Evolutionary conservation across 371 early-diverging fungal species (phyloP).

Genomic region (Syncephalis plumigaleata): DNA sequence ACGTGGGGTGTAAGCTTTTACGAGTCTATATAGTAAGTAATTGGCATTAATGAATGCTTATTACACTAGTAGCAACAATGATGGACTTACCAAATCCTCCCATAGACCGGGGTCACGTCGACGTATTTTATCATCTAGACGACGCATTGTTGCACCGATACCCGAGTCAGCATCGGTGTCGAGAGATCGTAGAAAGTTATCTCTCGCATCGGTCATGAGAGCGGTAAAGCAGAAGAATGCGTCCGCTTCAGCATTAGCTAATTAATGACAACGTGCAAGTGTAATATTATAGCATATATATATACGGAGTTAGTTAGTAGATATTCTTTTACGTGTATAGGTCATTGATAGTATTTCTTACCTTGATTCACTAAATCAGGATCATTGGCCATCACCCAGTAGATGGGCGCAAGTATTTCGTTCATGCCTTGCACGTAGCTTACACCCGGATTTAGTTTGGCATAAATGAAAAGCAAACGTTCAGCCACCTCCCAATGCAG

Average conservation of each 20-base stretch:
- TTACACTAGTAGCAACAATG: no score
- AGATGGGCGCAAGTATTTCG: conserved; percentile 67
- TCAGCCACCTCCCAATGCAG: conserved; percentile 74
- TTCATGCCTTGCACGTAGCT: conserved; percentile 89
- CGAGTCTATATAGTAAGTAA: conserved; percentile 14
- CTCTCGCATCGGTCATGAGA: conserved; percentile 52
- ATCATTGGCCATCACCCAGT: conserved; percentile 62
- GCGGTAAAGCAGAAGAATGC: conserved; percentile 63
- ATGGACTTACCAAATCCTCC: conserved; percentile 28
- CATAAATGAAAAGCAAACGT: conserved; percentile 65
- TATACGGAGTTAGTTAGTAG: not conserved
- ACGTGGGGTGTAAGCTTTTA: conserved; percentile 54
- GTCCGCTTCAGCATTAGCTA: conserved; percentile 73
- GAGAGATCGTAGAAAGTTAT: conserved; percentile 58
- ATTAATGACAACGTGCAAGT: not conserved
- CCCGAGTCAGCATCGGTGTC: conserved; percentile 41
- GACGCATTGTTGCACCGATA: conserved; percentile 35
- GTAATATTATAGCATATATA: not conserved
- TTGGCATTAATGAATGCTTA: not conserved
- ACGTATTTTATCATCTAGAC: conserved; percentile 33
- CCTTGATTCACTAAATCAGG: conserved; percentile 9
- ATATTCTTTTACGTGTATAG: not conserved
- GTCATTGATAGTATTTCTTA: not conserved
- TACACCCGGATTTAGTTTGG: conserved; percentile 69
- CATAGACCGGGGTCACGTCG: conserved; percentile 41